Base-by-base conservation (phyloP, 1,284 basidiomycete genomes). In the Boletus semigastroideus region DNA sequence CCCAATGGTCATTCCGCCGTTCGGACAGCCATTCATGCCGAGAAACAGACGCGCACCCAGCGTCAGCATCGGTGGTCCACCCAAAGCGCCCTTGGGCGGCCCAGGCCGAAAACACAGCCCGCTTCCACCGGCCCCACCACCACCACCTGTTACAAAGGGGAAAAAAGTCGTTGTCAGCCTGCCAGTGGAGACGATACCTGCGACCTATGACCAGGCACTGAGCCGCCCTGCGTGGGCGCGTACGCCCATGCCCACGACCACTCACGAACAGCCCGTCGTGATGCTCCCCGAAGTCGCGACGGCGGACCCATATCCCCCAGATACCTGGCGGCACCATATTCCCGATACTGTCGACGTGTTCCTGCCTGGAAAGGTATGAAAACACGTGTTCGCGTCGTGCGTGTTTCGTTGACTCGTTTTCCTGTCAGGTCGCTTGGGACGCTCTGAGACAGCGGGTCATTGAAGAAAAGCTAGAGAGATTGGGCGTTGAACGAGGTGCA, bases 81-180 rank as follows among this genome's bases (percentile, higher is more conserved):
- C 90, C 16, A 92, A 92, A 66, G 90, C 90, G 2, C 78, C 83
- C 3, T 72, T 92, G 7, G 89, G 89, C 16, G 89, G 89, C 2
- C 89, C 87, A 9, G 79, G 81, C 48, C 78, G 86, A 48, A 91
- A 88, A 70, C 76, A 83, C 48, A 86, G 82, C 64, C 86, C 87
- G 16, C 68, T 86, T 52, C 83, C 76, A 28, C 70, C 34, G 42
- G 54, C 57, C 4, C 58, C 58, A 49, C 61, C 43, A 49, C 61
- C 43, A 55, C 41, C 67, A n/a, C 62, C 71, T 22, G 56, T 67
- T 28, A 59, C 39, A 52, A 90, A 88, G 68, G 61, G 68, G 36
- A 90, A 87, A 75, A 90, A 86, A 66, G 62, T 82, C n/a, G 60
- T 74, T 11, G 82, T 92, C 56, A 89, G 84, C 55, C 67, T 92